Percentiles rank a stretch among this genome's conserved stretches.
Conservation (phyloP, 306 rosid genomes). For the Cajanus cajan region DNA sequence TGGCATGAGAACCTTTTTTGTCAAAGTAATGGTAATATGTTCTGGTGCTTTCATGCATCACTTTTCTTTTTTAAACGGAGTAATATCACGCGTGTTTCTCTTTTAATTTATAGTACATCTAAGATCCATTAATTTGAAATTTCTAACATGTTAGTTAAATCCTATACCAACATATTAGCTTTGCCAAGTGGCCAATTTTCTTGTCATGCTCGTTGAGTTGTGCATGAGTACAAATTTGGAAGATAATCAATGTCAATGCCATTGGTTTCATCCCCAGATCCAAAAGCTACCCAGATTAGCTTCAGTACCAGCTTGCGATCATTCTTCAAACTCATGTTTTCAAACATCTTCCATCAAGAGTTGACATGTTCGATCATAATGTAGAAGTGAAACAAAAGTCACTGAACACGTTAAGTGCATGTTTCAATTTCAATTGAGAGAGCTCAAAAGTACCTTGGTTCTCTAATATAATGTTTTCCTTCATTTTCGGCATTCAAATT, state of each 20-base stretch:
- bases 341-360: no score
- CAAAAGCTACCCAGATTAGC: neutral
- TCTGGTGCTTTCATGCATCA: neutral
- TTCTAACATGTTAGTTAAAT: neutral
- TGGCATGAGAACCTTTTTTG: constrained; percentile 9
- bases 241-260: neutral
- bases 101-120: neutral
- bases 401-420: no score
- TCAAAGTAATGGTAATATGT: neutral
- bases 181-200: neutral
- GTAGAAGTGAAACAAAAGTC: no score
- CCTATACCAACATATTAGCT: neutral
- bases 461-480: no score
- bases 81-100: neutral
- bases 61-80: neutral
- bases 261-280: neutral
- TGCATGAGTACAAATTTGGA: neutral
- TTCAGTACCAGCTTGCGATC: no score
- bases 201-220: neutral
- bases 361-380: no score
- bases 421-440: no score
- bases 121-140: neutral
- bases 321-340: no score
- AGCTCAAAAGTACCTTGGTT: no score
- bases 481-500: no score